Evolutionary conservation across 140 eudicot genomes (phyloP).

Genomic region (Flaveria floridana): DNA sequence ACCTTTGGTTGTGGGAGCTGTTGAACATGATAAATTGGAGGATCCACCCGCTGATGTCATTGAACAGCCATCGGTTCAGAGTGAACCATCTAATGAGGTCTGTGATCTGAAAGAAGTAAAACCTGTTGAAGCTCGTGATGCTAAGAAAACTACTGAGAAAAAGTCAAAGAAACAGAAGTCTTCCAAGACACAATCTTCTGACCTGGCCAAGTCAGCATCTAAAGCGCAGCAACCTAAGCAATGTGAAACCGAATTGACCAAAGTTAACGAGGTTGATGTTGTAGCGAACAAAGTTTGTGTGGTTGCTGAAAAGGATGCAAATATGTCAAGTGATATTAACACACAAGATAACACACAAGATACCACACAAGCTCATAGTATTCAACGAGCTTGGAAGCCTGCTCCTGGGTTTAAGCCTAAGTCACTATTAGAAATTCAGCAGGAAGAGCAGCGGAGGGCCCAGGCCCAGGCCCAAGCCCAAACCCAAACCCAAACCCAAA

Average conservation of each 20-base stretch:
- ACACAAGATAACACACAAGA: constrained; percentile 27
- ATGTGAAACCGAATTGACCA: constrained; percentile 42
- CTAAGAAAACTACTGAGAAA: constrained; percentile 60
- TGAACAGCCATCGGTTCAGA: constrained; percentile 31
- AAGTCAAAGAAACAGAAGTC: constrained; percentile 81
- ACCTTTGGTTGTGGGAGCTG: constrained; percentile 19
- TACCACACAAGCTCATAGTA: constrained; percentile 37
- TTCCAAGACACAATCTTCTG: constrained; percentile 59
- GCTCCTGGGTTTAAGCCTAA: constrained; percentile 90
- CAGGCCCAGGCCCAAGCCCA: constrained; percentile 44
- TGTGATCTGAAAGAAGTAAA: constrained; percentile 43
- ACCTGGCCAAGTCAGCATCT: constrained; percentile 44
- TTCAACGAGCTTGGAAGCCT: constrained; percentile 87
- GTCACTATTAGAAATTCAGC: constrained; percentile 85
- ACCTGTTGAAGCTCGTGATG: constrained; percentile 49
- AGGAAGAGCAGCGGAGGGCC: constrained; percentile 83
- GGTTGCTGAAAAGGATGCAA: constrained; percentile 26
- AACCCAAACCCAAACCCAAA: constrained; percentile 32
- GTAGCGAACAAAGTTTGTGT: constrained; percentile 36
- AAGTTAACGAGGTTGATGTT: constrained; percentile 28
- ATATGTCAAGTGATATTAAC: constrained; percentile 22
- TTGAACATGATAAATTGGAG: constrained; percentile 25
- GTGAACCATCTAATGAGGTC: constrained; percentile 27
- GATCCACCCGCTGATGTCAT: constrained; percentile 19
- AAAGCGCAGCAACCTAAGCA: constrained; percentile 52